A percentile compares a stretch with the other conserved stretches of the same genome.
These are phyloP conservation scores for Trichomonascaceae sp. DNA, from an alignment of 1,139 yeast genomes.

Conservation along the genomic window DNA sequence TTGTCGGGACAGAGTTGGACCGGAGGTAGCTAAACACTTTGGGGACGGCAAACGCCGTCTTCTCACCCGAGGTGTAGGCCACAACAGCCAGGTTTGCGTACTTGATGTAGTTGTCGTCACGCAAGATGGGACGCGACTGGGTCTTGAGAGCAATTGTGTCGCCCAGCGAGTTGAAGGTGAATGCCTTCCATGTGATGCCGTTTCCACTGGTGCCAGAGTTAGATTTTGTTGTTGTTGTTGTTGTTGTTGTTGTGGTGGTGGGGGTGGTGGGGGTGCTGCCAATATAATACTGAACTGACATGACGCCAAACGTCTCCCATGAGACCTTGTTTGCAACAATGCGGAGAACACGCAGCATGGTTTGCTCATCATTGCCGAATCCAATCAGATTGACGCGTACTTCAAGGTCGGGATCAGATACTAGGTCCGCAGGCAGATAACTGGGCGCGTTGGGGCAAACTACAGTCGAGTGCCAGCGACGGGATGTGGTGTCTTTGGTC, in stretches of 20 bases:
- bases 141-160: not conserved
- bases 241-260: not conserved
- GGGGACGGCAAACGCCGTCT: not conserved
- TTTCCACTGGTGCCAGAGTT: not conserved
- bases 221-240: not conserved
- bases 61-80: not conserved
- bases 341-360: not conserved
- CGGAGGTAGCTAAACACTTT: not conserved
- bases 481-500: not conserved
- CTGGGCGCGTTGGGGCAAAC: too few relatives aligned
- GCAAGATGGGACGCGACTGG: too few relatives aligned
- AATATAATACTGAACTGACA: not conserved
- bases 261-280: not conserved
- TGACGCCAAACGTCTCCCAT: not conserved
- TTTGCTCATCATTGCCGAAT: constrained; percentile 1
- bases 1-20: not conserved
- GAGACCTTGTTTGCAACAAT: not conserved
- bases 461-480: too few relatives aligned
- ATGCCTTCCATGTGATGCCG: not conserved
- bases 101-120: too few relatives aligned
- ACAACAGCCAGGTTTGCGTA: not conserved
- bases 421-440: not conserved
- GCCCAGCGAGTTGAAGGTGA: not conserved
- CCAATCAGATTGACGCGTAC: constrained; percentile 1
- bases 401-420: not conserved